Conservation (phyloP, 2,329 filamentous ascomycete genomes). For the Fusarium proliferatum region DNA sequence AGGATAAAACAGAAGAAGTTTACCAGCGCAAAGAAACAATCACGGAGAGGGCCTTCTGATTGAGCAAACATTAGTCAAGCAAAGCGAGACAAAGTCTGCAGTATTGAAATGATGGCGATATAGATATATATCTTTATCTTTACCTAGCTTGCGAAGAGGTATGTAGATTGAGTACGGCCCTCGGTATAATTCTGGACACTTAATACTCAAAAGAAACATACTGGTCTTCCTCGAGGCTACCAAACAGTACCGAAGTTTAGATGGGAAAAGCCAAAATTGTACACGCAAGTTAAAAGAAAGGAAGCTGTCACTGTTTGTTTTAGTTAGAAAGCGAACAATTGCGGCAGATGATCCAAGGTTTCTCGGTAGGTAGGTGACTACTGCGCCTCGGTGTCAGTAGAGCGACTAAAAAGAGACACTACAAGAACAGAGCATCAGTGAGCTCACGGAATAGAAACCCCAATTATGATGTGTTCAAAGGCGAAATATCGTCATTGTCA, state of each 20-base stretch:
- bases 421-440: neutral
- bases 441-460: neutral
- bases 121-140: neutral
- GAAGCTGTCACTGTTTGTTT: neutral
- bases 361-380: neutral
- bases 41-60: conserved; percentile 53
- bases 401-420: neutral
- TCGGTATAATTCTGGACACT: neutral
- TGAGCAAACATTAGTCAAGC: neutral
- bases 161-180: neutral
- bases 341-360: neutral
- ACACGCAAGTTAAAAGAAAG: neutral
- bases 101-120: neutral
- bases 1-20: conserved; percentile 62
- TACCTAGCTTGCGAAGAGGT: neutral
- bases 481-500: conserved; percentile 12
- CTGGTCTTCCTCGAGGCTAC: neutral
- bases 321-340: neutral
- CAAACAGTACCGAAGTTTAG: neutral
- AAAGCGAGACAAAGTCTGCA: neutral
- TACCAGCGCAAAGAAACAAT: conserved; percentile 62
- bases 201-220: neutral
- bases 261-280: neutral
- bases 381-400: neutral
- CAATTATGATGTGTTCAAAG: neutral